Base-by-base conservation (phyloP, 2,329 filamentous ascomycete genomes). In the Fusarium pseudocircinatum region DNA sequence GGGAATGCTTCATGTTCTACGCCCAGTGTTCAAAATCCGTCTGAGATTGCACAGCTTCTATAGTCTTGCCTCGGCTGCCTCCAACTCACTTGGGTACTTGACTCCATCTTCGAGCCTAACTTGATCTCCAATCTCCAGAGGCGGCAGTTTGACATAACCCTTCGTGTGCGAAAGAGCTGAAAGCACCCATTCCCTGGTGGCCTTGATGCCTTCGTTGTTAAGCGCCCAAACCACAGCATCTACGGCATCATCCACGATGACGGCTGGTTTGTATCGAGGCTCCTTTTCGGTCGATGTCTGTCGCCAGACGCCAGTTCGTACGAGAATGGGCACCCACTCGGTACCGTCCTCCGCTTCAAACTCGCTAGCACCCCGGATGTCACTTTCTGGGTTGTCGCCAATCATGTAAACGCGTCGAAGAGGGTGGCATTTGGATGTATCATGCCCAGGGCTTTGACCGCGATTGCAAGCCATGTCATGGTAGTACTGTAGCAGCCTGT, bases 391-490 rank as follows among this genome's bases (percentile, higher is more conserved):
- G 78, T 96, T 96, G 79, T 96, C 93, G 11, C 96, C 96, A 46
- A 98, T 89, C 96, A 98, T 98, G 83, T 97, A 98, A 16, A 98
- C 95, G 47, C 87, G 89, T 77, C 87, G 86, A 62, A 97, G 82
- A n/a, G 87, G 86, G 26, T 90, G 66, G 83, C 83, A 75, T 36
- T 71, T 71, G 26, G 71, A 37, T 24, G 57, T 22, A 50, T 74
- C 62, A 22, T 73, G 69, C 12, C 44, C 44, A 22, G 60, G 49
- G 44, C 68, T 57, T 43, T 70, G 57, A 37, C 68, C 68, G 13
- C 73, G 67, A 53, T 53, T 63, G 50, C 66, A 65, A 6, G 75
- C 71, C 74, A 80, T 76, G 54, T 79, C 76, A 14, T 78, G 73
- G 47, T 80, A 78, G 66, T 79, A 77, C 60, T 89, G 83, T 58